Evolutionary conservation across 2,329 filamentous ascomycete genomes (phyloP), one percentile per base, ranked within the genome.

Genomic region (Truncatella angustata): DNA sequence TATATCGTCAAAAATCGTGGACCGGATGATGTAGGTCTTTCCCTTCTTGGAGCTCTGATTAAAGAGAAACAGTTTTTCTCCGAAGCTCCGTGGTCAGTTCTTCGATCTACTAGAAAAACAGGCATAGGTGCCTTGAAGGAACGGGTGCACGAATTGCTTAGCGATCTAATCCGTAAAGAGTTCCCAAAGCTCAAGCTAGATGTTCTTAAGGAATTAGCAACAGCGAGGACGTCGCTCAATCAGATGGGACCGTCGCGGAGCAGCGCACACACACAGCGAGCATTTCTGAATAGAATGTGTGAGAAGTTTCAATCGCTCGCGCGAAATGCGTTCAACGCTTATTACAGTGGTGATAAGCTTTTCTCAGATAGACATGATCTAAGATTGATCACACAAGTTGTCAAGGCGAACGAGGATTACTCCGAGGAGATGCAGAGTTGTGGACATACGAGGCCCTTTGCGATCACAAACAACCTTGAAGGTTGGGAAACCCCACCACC

Each of bases 1-100:
- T 78, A 68, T 16, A 60, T 80, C 0, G 73, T 81, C 45, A 72
- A 73, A 49, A 81, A 79, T 24, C 72, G 76, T 0, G 63, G 76
- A 9, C 70, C 73, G 0, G 75, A 78, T 12, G 74, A 78, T 4
- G 56, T 42, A 0, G 50, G 59, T 0, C 68, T 70, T 1, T 65
- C 60, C 0, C 50, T 72, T 0, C 51, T 60, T 1, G 56, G 71
- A 1, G 68, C 74, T 0, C 58, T 67, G 5, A 43, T 30, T 0
- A 52, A 60, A 0, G 76, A 78, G 53, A 60, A 50, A 1, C 47
- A 28, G 0, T 76, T 79, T 52, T 78, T 78, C 42, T 16, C 50
- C 0, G 12, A 62, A 0, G 43, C 56, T 0, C 70, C 70, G 0
- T 80, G 75, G 76, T 56, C 55, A 0, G 53, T 3, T 1, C 58